These are phyloP conservation scores for Pseudocercospora macadamiae DNA, from an alignment of 2,329 filamentous ascomycete genomes.

Conservation along the genomic window DNA sequence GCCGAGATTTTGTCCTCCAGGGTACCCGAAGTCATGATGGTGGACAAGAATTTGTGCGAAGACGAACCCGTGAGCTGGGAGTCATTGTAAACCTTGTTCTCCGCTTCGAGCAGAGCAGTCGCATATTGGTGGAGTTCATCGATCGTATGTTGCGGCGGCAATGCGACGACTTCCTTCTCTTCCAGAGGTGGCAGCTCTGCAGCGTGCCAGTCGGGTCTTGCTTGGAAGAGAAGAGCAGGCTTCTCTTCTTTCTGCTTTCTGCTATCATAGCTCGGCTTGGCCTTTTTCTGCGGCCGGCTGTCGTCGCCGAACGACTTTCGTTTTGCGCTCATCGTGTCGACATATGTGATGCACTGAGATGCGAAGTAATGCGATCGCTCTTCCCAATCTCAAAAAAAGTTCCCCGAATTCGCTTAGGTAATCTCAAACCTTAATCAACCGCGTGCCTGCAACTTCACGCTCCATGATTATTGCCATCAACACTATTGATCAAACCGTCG, in stretches of 20 bases:
- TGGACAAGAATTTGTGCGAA: constrained; percentile 93
- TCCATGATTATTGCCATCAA: no score
- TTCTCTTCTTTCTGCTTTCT: constrained; percentile 20
- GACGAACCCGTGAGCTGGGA: constrained; percentile 76
- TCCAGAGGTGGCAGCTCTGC: constrained; percentile 59
- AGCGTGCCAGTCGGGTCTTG: constrained; percentile 70
- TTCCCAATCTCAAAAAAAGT: not conserved
- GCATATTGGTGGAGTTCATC: constrained; percentile 71
- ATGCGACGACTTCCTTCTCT: constrained; percentile 46
- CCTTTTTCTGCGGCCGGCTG: constrained; percentile 34
- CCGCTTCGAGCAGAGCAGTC: constrained; percentile 72
- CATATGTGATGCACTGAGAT: not conserved
- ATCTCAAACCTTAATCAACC: not conserved
- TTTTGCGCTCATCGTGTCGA: constrained; percentile 40
- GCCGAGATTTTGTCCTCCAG: constrained; percentile 96
- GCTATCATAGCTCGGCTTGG: constrained; percentile 29
- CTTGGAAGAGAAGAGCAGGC: constrained; percentile 49
- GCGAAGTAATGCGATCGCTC: not conserved
- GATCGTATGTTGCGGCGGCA: constrained; percentile 56
- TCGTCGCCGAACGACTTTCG: constrained; percentile 34
- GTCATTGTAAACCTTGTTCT: constrained; percentile 74
- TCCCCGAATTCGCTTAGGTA: not conserved
- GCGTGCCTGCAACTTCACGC: no score
- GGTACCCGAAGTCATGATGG: constrained; percentile 95
- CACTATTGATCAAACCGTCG: no score